A percentile compares a stretch with the other conserved stretches of the same genome.
phyloP scores from a whole-genome alignment of 768 basidiomycete genomes.

The Suillus hirtellus region DNA sequence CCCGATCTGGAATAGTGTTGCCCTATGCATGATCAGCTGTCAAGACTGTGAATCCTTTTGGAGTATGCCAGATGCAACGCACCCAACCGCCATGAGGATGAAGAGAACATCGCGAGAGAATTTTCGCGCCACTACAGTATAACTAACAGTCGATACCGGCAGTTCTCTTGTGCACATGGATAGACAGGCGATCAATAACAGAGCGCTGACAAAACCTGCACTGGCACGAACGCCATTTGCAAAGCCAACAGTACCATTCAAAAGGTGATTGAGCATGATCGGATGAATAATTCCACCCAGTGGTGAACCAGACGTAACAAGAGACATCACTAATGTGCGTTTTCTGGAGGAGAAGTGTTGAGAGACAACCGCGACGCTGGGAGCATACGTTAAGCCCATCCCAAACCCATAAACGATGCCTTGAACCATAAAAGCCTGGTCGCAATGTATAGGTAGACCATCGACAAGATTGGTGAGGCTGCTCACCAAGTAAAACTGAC shows the following conservation, averaged over 20 bases:
- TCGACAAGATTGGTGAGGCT: background rate
- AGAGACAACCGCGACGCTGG: background rate
- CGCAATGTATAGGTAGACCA: background rate
- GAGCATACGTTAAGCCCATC: background rate
- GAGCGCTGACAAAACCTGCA: background rate
- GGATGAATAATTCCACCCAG: background rate
- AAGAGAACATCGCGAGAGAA: background rate
- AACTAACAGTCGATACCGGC: background rate
- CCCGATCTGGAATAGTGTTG: background rate
- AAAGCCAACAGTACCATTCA: background rate
- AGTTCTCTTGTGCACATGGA: background rate
- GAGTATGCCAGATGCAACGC: background rate
- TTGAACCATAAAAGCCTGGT: background rate
- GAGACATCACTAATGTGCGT: background rate
- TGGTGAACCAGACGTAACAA: background rate
- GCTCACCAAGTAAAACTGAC: conserved; percentile 36
- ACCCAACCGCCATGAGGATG: background rate
- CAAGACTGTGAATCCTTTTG: background rate
- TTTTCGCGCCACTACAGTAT: background rate
- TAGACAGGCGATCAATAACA: background rate
- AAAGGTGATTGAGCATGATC: background rate
- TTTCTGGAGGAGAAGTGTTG: background rate
- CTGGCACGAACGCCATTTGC: background rate
- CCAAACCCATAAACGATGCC: background rate
- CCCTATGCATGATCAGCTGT: background rate